A percentile compares a stretch with the other conserved stretches of the same genome.
Conservation (phyloP, 2,329 filamentous ascomycete species). For the Fusarium domesticum region DNA sequence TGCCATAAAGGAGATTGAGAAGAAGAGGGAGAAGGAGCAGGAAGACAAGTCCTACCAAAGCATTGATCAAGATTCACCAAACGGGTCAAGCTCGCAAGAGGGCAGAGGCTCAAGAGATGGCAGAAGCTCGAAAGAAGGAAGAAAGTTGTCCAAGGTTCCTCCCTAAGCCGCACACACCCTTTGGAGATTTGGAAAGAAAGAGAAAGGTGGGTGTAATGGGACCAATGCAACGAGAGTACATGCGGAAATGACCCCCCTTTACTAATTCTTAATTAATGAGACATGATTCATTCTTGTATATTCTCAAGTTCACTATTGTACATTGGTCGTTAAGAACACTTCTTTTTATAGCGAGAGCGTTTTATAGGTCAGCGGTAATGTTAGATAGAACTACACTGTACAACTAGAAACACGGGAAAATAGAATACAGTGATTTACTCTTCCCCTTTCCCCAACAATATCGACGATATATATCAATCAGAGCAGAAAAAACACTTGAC, state of each 20-base stretch:
- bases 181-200: neutral
- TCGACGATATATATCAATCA: too few relatives aligned
- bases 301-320: too few relatives aligned
- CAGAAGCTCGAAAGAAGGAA: slow-evolving; percentile 6
- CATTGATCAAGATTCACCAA: slow-evolving; percentile 8
- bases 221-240: neutral
- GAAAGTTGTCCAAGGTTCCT: neutral
- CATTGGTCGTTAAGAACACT: too few relatives aligned
- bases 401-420: too few relatives aligned
- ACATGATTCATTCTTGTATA: neutral
- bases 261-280: neutral
- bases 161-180: neutral
- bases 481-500: too few relatives aligned
- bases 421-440: too few relatives aligned
- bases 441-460: too few relatives aligned
- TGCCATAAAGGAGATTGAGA: slow-evolving; percentile 49
- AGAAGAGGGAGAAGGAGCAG: slow-evolving; percentile 36
- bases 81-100: slow-evolving; percentile 3
- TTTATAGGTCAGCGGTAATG: too few relatives aligned
- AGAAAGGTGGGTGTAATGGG: neutral
- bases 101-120: neutral
- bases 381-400: too few relatives aligned
- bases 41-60: slow-evolving; percentile 5
- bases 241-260: neutral
- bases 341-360: too few relatives aligned